phyloP scores from a whole-genome alignment of 768 basidiomycete species.

The Leccinum rimulosum region DNA sequence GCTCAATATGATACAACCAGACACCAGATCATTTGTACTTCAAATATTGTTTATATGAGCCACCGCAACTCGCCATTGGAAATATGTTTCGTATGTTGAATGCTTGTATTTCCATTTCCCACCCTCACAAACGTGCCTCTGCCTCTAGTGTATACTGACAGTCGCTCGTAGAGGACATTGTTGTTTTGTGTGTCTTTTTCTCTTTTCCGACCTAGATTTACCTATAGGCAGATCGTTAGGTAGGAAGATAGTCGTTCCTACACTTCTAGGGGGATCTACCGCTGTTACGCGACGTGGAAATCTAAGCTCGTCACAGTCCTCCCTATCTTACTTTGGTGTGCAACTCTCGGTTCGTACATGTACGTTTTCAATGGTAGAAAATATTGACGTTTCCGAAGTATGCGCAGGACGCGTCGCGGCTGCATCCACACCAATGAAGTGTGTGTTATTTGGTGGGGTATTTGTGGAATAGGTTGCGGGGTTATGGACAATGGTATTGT shows the following conservation, averaged over 20 bases:
- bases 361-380: background rate
- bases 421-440: too few relatives aligned
- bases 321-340: constrained; percentile 29
- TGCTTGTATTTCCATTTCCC: too few relatives aligned
- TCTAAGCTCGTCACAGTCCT: constrained; percentile 24
- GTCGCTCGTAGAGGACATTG: constrained; percentile 29
- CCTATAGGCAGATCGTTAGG: too few relatives aligned
- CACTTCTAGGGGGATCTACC: constrained; percentile 15
- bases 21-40: too few relatives aligned
- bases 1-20: too few relatives aligned
- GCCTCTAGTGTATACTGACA: constrained; percentile 13
- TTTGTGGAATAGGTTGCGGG: constrained; percentile 34
- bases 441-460: constrained; percentile 24
- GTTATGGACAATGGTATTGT: constrained; percentile 31
- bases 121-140: too few relatives aligned
- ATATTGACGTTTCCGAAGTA: constrained; percentile 4
- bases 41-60: too few relatives aligned
- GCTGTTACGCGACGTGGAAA: constrained; percentile 33
- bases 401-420: constrained; percentile 15
- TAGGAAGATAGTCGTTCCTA: too few relatives aligned
- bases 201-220: background rate
- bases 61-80: too few relatives aligned
- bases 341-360: constrained; percentile 19
- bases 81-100: too few relatives aligned
- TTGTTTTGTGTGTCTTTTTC: constrained; percentile 20